Evolutionary conservation across 257 asterid species (phyloP).

Genomic region (Solanum dulcamara): DNA sequence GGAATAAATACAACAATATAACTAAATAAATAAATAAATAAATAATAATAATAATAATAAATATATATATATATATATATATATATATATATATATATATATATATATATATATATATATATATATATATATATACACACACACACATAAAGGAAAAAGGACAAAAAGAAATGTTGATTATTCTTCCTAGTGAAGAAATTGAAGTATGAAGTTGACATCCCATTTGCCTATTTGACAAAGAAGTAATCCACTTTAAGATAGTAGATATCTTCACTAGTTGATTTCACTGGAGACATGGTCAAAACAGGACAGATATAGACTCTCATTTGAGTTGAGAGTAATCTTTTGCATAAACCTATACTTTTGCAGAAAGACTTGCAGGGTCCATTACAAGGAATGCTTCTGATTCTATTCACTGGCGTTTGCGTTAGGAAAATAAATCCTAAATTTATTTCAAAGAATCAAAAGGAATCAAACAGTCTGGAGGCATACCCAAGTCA

Average conservation of each 20-base stretch:
- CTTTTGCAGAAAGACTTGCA: background rate
- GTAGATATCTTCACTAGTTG: background rate
- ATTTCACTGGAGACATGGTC: background rate
- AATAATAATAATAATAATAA: too few species aligned
- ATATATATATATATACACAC: too few species aligned
- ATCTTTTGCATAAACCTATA: background rate
- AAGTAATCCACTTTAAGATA: background rate
- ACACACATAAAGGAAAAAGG: background rate
- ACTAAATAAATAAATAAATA: too few species aligned
- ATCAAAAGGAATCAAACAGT: background rate
- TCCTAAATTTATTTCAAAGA: background rate
- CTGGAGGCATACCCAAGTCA: conserved; percentile 54
- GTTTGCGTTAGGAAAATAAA: background rate
- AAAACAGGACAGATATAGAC: background rate
- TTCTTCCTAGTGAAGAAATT: background rate
- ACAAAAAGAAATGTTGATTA: background rate
- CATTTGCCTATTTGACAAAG: background rate
- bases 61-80: too few species aligned
- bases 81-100: too few species aligned
- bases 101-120: too few species aligned
- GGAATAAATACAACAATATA: background rate
- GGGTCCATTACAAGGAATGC: background rate
- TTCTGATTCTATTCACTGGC: background rate
- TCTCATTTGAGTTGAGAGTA: background rate
- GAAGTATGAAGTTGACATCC: background rate